A percentile compares a stretch with the other conserved stretches of the same genome.
Conservation (phyloP, 2,329 filamentous ascomycete genomes). For the Ceratocystis ficicola region DNA sequence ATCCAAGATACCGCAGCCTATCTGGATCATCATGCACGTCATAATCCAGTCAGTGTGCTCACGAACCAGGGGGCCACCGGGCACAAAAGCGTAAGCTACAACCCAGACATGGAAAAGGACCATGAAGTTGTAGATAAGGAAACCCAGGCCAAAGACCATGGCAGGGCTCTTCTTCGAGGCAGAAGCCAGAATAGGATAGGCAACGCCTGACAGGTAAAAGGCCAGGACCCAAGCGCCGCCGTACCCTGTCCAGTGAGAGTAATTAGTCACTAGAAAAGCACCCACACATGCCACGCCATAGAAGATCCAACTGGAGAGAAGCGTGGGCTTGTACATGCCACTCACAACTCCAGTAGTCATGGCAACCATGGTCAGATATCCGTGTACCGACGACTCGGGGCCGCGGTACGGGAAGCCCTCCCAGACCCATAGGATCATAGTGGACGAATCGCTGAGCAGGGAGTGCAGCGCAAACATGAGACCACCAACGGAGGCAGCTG, state of each 20-base stretch:
- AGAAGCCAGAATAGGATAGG: slow-evolving; percentile 61
- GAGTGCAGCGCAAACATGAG: slow-evolving; percentile 85
- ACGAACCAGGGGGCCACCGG: slow-evolving; percentile 79
- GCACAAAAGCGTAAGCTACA: slow-evolving; percentile 95
- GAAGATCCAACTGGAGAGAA: slow-evolving; percentile 66
- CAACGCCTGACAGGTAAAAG: slow-evolving; percentile 68
- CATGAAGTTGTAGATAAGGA: slow-evolving; percentile 83
- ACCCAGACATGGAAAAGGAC: slow-evolving; percentile 98
- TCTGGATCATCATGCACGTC: slow-evolving; percentile 67
- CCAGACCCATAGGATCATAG: slow-evolving; percentile 98
- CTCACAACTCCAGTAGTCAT: slow-evolving; percentile 74
- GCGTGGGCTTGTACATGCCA: slow-evolving; percentile 58
- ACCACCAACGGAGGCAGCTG: slow-evolving; percentile 68
- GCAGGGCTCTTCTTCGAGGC: slow-evolving; percentile 67
- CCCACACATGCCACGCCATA: slow-evolving; percentile 69
- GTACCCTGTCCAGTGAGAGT: slow-evolving; percentile 77
- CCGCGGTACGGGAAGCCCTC: slow-evolving; percentile 86
- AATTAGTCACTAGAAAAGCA: slow-evolving; percentile 63
- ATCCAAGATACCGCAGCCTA: slow-evolving; percentile 76
- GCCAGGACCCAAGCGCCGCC: slow-evolving; percentile 67
- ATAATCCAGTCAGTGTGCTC: slow-evolving; percentile 96
- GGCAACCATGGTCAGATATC: slow-evolving; percentile 68
- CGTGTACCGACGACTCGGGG: slow-evolving; percentile 79
- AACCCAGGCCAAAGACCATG: slow-evolving; percentile 73
- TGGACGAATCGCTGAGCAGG: slow-evolving; percentile 89